Conservation (phyloP, 2,329 filamentous ascomycete genomes). For the Aspergillus phoenicis region DNA sequence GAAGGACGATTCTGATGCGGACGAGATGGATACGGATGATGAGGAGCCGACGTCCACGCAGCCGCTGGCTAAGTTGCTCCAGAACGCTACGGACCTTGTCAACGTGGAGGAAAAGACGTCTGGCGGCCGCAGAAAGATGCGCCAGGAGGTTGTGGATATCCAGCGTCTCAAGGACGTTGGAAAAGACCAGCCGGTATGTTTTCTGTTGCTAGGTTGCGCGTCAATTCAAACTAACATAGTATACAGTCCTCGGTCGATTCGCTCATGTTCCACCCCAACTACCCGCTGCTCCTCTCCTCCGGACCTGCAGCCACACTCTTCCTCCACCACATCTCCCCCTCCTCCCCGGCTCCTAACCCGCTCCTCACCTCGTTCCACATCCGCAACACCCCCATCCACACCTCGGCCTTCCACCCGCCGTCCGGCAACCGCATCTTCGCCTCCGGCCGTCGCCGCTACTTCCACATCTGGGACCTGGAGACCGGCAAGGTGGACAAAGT, state of each 20-base stretch:
- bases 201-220: neutral
- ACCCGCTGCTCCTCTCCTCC: conserved; percentile 86
- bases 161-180: conserved; percentile 85
- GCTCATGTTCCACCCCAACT: conserved; percentile 84
- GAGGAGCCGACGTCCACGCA: conserved; percentile 67
- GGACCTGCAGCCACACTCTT: conserved; percentile 83
- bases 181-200: conserved; percentile 67
- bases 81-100: conserved; percentile 70
- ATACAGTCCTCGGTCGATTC: conserved; percentile 71
- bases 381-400: conserved; percentile 78
- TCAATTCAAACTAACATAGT: neutral
- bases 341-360: conserved; percentile 78
- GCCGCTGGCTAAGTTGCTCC: conserved; percentile 78
- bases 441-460: conserved; percentile 83
- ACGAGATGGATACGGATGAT: conserved; percentile 59
- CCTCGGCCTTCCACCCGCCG: conserved; percentile 76
- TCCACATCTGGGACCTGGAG: conserved; percentile 89
- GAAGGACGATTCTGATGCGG: conserved; percentile 49
- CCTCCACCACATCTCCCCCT: conserved; percentile 83
- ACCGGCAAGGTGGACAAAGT: conserved; percentile 83
- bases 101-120: conserved; percentile 50
- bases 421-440: conserved; percentile 80
- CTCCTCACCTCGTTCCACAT: conserved; percentile 88
- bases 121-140: conserved; percentile 69
- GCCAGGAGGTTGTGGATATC: conserved; percentile 87